Evolutionary conservation across 2,329 filamentous ascomycete genomes (phyloP), one percentile per base, ranked within the genome.

Genomic region (Hypoxylon sp.): DNA sequence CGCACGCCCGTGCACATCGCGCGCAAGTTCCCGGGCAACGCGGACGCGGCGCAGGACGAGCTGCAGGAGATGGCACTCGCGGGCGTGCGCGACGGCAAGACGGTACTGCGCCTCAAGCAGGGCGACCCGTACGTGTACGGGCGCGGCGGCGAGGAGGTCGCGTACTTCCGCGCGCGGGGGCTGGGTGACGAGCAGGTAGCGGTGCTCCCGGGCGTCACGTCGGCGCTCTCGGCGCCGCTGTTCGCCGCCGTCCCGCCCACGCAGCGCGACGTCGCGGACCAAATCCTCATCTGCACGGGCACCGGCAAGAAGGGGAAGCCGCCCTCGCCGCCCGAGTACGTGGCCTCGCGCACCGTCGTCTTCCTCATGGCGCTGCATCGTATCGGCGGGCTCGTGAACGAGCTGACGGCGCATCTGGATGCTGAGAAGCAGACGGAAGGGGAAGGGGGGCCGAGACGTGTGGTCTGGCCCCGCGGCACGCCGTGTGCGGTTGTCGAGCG

Each of bases 81-180:
- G 2, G 93, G 88, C 1, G 82, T 83, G 15, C 75, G 72, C 4
- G 78, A 79, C 19, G 95, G 95, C 11, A 88, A 91, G 75, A 91
- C 87, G 1, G 95, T 99, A 0, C 83, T 99, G 32, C 87, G 95
- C 2, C 83, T 99, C 46, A 99, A 99, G 80, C 95, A 99, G 76
- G 95, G 95, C 47, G 95, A 99, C 73, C 95, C 95, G 0, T 99
- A 97, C 78, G 87, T 99, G 39, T 99, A 98, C 78, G 95, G 95
- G 39, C 89, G 95, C 39, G 95, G 95, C 58, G 95, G 93, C 32
- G 95, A 99, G 76, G 95, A 99, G 77, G 92, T 93, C 39, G 86
- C 88, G 28, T 97, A 91, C 75, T 97, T 99, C 83, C 82, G 88
- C 1, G 80, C 81, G 2, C 84, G 90, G 49, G 93, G 93, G 1